Evolutionary conservation across 2,329 filamentous ascomycete genomes (phyloP), one percentile per base, ranked within the genome.

Genomic region (Gnomoniopsis smithogilvyi): DNA sequence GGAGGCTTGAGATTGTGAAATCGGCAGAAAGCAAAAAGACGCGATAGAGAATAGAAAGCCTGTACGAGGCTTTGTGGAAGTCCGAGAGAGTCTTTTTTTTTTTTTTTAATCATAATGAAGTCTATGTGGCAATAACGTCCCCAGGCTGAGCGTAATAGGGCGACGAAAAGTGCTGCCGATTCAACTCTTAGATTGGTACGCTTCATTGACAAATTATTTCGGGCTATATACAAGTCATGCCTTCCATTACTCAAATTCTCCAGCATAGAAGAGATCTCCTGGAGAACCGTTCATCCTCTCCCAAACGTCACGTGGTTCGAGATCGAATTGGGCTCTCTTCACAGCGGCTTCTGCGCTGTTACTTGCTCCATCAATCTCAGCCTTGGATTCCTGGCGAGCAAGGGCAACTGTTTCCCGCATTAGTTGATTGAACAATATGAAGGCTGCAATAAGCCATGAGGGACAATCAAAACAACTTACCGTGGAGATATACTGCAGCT

Each of bases 401-500:
- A 81, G 68, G 64, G 74, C 70, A 14, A 79, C 78, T 73, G 15
- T n/a, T n/a, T n/a, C n/a, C n/a, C n/a, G n/a, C n/a, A n/a, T n/a
- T 3, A 49, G 1, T 22, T 4, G 2, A 26, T 1, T 3, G 8
- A 21, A 60, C 30, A 60, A 30, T 49, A 12, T 51, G 21, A 2
- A 14, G 17, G 10, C 2, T 6, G 36, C 24, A 17, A 26, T 56
- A 10, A 17, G n/a, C n/a, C 10, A 17, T 61, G 47, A 34, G 46
- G 47, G 17, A 17, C 24, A 8, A 34, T 41, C 21, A 38, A 22
- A 47, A 22, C 10, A 10, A 72, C 80, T 73, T 66, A 84, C 82
- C 76, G 63, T 87, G 84, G 4, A 84, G 60, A 51, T 72, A 83
- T 1, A 87, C 83, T 6, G 81, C 83, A 0, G 83, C 74, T 33